Base-by-base conservation (phyloP, 2,329 filamentous ascomycete species). In the Incumbomyces delicatus region DNA sequence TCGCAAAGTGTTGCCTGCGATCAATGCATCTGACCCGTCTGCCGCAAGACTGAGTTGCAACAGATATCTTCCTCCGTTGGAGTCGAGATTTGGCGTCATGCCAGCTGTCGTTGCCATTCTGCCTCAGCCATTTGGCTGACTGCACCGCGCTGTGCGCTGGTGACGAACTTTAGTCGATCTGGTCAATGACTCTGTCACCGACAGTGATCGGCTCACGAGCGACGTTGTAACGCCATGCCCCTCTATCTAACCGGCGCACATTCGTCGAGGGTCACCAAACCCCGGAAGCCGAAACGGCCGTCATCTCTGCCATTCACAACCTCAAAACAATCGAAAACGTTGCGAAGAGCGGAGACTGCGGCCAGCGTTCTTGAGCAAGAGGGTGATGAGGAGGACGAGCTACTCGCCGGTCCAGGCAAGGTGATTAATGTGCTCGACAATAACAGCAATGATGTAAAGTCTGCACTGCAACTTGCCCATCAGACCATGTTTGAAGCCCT, bases 401-500 rank as follows among this genome's bases (percentile, higher is more conserved):
- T 61, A 17, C 65, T 81, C 2, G 69, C 74, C 2, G 75, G 80
- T 48, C 60, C 69, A 3, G 76, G 76, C 16, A 57, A 68, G 3
- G 68, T 75, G 6, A 66, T 65, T 7, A 71, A 70, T 22, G 66
- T 80, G 2, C 61, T 72, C 4, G 57, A 68, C 16, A 66, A 73
- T 14, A 60, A 65, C 4, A 68, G 73, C 13, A 61, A 66, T 38
- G 69, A 72, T 61, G 71, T 78, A 3, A 63, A 69, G 6, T 70
- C 76, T 53, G 74, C 74, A 11, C 71, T 81, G 31, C 61, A 68
- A 41, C 68, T 78, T 58, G 71, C 78, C 30, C 69, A 66, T 17
- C 62, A 62, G 12, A 66, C 63, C 27, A 77, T 77, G 66, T 82
- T 81, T 55, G 71, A 71, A 42, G 64, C 72, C 10, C 63, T 82